phyloP scores from a whole-genome alignment of 495 filamentous ascomycete genomes.

The Neurospora sp. region DNA sequence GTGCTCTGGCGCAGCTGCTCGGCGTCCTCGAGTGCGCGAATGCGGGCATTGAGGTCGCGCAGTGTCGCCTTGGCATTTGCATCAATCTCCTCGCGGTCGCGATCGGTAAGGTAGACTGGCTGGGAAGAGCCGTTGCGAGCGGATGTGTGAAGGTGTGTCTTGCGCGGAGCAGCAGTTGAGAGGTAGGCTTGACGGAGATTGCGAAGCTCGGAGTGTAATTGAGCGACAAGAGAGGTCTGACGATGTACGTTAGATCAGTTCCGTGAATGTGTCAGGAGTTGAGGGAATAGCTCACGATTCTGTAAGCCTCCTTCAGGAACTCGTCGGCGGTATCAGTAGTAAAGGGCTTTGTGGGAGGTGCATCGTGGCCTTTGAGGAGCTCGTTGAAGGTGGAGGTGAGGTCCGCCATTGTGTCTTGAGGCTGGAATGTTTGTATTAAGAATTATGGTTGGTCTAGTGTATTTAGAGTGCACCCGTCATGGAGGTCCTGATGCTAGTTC shows the following conservation, averaged over 20 bases:
- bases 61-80: slow-evolving; percentile 72
- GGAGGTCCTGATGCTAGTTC: background rate
- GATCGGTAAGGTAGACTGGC: slow-evolving; percentile 47
- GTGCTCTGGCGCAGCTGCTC: slow-evolving; percentile 75
- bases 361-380: slow-evolving; percentile 50
- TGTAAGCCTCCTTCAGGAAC: slow-evolving; percentile 92
- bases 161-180: slow-evolving; percentile 51
- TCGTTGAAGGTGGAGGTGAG: slow-evolving; percentile 63
- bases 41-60: slow-evolving; percentile 67
- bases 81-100: slow-evolving; percentile 72
- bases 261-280: background rate
- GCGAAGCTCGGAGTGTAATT: slow-evolving; percentile 66
- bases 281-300: slow-evolving; percentile 55
- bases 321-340: slow-evolving; percentile 54
- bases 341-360: slow-evolving; percentile 32
- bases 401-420: slow-evolving; percentile 46
- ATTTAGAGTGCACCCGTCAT: background rate
- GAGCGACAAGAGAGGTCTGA: slow-evolving; percentile 77
- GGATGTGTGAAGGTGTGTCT: slow-evolving; percentile 30
- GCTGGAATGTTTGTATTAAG: background rate
- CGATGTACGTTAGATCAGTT: slow-evolving; percentile 5
- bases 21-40: slow-evolving; percentile 66
- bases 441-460: background rate
- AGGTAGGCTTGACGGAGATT: slow-evolving; percentile 86
- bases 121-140: slow-evolving; percentile 23